Evolutionary conservation across 768 basidiomycete species (phyloP).

Genomic region (Roridomyces roridus): DNA sequence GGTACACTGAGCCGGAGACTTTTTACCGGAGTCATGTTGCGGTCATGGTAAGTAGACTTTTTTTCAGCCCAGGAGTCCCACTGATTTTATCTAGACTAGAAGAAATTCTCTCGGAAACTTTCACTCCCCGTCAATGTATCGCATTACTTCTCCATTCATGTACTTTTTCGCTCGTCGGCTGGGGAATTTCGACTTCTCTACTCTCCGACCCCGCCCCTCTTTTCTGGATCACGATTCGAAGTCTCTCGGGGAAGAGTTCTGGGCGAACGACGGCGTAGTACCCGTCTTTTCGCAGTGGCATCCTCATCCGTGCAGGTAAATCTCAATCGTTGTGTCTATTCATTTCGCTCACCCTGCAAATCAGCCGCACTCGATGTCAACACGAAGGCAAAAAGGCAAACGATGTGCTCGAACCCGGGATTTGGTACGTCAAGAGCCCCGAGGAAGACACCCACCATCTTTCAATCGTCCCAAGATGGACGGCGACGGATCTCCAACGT

Average conservation of each 20-base stretch:
- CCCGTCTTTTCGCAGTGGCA: constrained; percentile 60
- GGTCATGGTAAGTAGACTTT: constrained; percentile 36
- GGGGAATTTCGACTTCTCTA: constrained; percentile 44
- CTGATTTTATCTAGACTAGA: constrained; percentile 2
- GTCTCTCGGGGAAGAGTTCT: constrained; percentile 36
- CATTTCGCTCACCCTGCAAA: too few species aligned
- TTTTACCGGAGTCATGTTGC: constrained; percentile 51
- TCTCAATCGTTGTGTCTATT: background rate
- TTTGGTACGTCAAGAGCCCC: constrained; percentile 49
- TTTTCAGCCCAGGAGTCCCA: too few species aligned
- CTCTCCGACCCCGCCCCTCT: constrained; percentile 40
- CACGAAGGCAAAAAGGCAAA: background rate
- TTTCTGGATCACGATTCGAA: constrained; percentile 28
- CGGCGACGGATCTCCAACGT: constrained; percentile 39
- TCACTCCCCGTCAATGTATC: constrained; percentile 12
- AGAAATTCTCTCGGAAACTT: background rate
- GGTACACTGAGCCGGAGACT: constrained; percentile 39
- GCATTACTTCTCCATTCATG: constrained; percentile 20
- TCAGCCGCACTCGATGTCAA: constrained; percentile 9
- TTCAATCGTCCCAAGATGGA: constrained; percentile 47
- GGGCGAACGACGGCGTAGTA: constrained; percentile 56
- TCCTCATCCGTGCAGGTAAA: constrained; percentile 50
- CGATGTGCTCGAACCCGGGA: constrained; percentile 36
- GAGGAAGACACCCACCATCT: constrained; percentile 43
- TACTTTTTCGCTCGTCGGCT: constrained; percentile 38